Conservation (phyloP, 176 grass and related monocot species). For the Juncus effusus region DNA sequence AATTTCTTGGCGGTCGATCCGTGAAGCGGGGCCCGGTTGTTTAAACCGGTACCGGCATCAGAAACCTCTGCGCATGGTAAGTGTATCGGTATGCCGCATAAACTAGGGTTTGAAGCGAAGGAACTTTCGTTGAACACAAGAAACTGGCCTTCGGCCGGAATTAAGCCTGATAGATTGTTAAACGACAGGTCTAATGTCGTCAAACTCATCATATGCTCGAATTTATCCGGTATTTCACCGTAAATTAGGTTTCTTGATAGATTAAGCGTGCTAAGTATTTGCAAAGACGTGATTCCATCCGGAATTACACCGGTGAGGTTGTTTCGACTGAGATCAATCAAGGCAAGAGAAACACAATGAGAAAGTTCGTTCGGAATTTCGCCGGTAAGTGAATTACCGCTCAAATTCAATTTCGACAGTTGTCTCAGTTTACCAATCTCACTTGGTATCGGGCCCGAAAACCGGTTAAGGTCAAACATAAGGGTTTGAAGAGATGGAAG, state of each 20-base stretch:
- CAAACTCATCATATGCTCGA: conserved; percentile 75
- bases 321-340: conserved; percentile 78
- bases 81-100: conserved; percentile 38
- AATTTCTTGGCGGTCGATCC: conserved; percentile 31
- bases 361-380: conserved; percentile 48
- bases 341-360: conserved; percentile 41
- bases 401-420: conserved; percentile 54
- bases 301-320: conserved; percentile 55
- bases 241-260: conserved; percentile 58
- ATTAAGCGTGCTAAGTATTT: conserved; percentile 73
- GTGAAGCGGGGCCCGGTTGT: background rate
- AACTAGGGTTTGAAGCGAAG: conserved; percentile 54
- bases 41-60: background rate
- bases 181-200: conserved; percentile 79
- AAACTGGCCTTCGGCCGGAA: conserved; percentile 78
- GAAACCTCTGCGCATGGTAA: background rate
- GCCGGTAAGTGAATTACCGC: conserved; percentile 57
- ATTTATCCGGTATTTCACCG: conserved; percentile 48
- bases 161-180: conserved; percentile 52
- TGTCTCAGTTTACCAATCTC: conserved; percentile 51
- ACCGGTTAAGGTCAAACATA: conserved; percentile 52
- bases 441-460: conserved; percentile 47
- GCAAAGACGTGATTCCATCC: conserved; percentile 37
- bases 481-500: conserved; percentile 58
- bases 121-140: conserved; percentile 75